A percentile compares a stretch with the other conserved stretches of the same genome.
Evolutionary conservation across 805 yeast species (phyloP).

Genomic region (Alloascoidea hylecoeti): DNA sequence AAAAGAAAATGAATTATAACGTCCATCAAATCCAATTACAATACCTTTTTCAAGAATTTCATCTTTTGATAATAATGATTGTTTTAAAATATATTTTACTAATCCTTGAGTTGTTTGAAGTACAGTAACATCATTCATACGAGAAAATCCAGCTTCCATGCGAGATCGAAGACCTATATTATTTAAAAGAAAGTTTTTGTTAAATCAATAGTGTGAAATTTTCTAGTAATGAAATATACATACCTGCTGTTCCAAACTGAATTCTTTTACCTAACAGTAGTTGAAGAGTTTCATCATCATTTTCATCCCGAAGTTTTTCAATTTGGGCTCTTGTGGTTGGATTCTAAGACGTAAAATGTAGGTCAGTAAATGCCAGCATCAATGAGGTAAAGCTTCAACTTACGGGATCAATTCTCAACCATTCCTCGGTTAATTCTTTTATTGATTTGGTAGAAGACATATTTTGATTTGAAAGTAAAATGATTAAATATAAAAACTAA

Average conservation of each 20-base stretch:
- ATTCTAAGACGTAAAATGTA: constrained; percentile 17
- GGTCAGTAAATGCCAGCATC: not conserved
- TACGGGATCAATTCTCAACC: constrained; percentile 25
- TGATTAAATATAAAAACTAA: no score
- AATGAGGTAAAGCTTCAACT: constrained; percentile 5
- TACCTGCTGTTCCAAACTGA: constrained; percentile 86
- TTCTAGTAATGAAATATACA: not conserved
- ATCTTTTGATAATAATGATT: constrained; percentile 21
- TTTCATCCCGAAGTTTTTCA: constrained; percentile 20
- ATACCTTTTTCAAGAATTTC: constrained; percentile 24
- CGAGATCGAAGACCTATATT: constrained; percentile 37
- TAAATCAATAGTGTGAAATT: no score
- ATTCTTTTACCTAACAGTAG: constrained; percentile 41
- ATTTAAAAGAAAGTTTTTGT: not conserved
- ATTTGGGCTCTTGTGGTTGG: constrained; percentile 44
- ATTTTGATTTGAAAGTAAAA: not conserved
- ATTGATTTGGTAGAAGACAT: constrained; percentile 6
- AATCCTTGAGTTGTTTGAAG: constrained; percentile 84
- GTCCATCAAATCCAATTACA: constrained; percentile 87
- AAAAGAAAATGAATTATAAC: constrained; percentile 66
- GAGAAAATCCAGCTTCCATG: constrained; percentile 84
- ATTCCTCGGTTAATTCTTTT: constrained; percentile 17
- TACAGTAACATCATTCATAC: constrained; percentile 83
- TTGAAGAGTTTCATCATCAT: constrained; percentile 31
- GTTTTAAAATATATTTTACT: constrained; percentile 28